A percentile compares a stretch with the other conserved stretches of the same genome.
Evolutionary conservation across 805 yeast genomes (phyloP).

Genomic region (Starmerella scarabaei): DNA sequence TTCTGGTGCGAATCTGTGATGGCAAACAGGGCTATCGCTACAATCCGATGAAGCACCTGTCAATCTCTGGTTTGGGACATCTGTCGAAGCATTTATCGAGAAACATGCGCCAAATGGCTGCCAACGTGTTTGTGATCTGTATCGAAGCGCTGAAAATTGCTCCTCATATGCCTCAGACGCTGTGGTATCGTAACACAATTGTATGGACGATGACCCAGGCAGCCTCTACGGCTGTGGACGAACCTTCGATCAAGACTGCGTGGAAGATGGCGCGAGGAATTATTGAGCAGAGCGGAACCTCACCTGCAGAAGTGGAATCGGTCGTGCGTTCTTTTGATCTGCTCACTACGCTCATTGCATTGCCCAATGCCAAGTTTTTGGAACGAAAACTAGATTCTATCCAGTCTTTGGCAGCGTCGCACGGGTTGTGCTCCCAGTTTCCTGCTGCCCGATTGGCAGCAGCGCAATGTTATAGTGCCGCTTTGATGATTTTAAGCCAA

Average conservation of each 20-base stretch:
- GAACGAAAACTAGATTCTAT: conserved; percentile 21
- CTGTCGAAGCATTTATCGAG: conserved; percentile 6
- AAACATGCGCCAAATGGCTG: conserved; percentile 17
- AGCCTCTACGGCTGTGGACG: conserved; percentile 24
- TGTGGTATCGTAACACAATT: conserved; percentile 16
- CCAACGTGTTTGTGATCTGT: conserved; percentile 17
- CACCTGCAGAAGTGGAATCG: conserved; percentile 24
- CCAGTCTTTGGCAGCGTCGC: conserved; percentile 17
- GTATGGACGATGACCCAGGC: conserved; percentile 17
- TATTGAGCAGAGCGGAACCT: conserved; percentile 22
- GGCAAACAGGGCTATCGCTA: conserved; percentile 10
- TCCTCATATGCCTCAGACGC: conserved; percentile 6
- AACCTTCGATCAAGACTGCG: conserved; percentile 23
- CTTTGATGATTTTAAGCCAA: not conserved
- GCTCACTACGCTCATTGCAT: conserved; percentile 18
- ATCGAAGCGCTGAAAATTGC: conserved; percentile 14
- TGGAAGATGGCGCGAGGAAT: conserved; percentile 24
- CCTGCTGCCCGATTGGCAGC: conserved; percentile 23
- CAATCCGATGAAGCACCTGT: conserved; percentile 21
- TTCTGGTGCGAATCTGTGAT: conserved; percentile 18
- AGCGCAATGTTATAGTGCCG: conserved; percentile 23
- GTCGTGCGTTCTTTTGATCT: conserved; percentile 21
- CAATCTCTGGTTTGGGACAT: conserved; percentile 18
- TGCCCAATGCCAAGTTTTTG: conserved; percentile 6
- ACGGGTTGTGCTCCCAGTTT: conserved; percentile 19